Evolutionary conservation across 2,329 filamentous ascomycete species (phyloP), one percentile per base, ranked within the genome.

Genomic region (Stromatinia cepivora): DNA sequence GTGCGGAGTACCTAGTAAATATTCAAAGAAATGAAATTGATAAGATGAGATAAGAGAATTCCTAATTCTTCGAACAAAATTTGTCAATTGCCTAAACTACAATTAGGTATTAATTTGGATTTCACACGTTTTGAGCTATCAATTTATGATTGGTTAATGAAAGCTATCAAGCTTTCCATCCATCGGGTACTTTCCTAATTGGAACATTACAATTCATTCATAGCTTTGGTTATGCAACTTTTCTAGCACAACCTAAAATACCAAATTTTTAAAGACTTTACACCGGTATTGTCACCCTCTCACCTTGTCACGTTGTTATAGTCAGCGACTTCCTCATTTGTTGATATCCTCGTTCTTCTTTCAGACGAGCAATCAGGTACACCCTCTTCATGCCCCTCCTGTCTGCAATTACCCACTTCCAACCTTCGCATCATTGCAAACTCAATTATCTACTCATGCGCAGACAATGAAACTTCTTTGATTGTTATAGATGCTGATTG

Each of bases 401-500:
- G 22, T 45, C 13, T 42, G 6, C 39, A 17, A 42, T 17, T 42
- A 17, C 31, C 20, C 13, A 15, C 10, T 15, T 39, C 22, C 22
- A 57, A 42, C 39, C 15, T 61, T 15, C 42, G 25, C 20, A n/a
- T 22, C 31, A 20, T 17, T 20, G 34, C 7, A 48, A 50, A 25
- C 46, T 36, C 39, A 0, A 20, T 25, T 8, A 1, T 2, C 45
- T 25, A 15, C n/a, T 64, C 46, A 22, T n/a, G 61, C n/a, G 31
- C 61, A 66, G 9, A 31, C 7, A 4, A 34, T 11, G 4, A 17
- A 31, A 15, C 34, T 52, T n/a, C 25, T 50, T 31, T 9, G 10
- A 25, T 52, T 2, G 2, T 50, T 53, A 53, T 67, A 59, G 68
- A 76, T 77, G 73, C 73, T 76, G 73, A 76, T 76, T 65, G 67